These are phyloP conservation scores for Tolypocladium ovalisporum DNA, from an alignment of 2,329 filamentous ascomycete genomes.

Conservation along the genomic window DNA sequence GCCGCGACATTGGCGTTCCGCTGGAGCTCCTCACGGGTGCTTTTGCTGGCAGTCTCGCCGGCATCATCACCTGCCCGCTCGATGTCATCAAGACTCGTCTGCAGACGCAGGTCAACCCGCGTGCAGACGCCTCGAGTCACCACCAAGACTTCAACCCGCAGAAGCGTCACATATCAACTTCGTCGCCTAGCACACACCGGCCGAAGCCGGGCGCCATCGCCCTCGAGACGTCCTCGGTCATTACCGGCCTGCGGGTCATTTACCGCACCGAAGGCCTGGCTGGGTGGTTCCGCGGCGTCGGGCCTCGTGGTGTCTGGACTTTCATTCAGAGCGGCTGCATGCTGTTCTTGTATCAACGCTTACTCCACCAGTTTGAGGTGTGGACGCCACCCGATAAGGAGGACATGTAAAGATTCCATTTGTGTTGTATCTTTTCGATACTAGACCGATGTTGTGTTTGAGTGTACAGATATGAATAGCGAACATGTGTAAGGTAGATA, in stretches of 20 bases:
- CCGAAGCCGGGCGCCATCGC: conserved; percentile 67
- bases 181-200: conserved; percentile 75
- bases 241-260: conserved; percentile 74
- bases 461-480: not conserved
- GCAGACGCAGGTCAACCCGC: conserved; percentile 69
- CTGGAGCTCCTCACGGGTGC: conserved; percentile 85
- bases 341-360: conserved; percentile 86
- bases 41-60: conserved; percentile 82
- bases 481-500: conserved; percentile 3
- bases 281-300: conserved; percentile 91
- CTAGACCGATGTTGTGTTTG: not conserved
- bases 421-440: not conserved
- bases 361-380: conserved; percentile 65
- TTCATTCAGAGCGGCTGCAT: conserved; percentile 95
- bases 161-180: conserved; percentile 74
- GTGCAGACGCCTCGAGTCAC: conserved; percentile 15
- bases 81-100: conserved; percentile 96
- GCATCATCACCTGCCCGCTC: conserved; percentile 87
- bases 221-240: conserved; percentile 81
- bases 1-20: conserved; percentile 72
- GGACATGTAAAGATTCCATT: conserved; percentile 9
- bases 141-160: conserved; percentile 33
- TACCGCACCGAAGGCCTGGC: conserved; percentile 80
- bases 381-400: conserved; percentile 23
- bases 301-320: conserved; percentile 89